phyloP scores from a whole-genome alignment of 768 basidiomycete genomes.

The Mycena polygramma region DNA sequence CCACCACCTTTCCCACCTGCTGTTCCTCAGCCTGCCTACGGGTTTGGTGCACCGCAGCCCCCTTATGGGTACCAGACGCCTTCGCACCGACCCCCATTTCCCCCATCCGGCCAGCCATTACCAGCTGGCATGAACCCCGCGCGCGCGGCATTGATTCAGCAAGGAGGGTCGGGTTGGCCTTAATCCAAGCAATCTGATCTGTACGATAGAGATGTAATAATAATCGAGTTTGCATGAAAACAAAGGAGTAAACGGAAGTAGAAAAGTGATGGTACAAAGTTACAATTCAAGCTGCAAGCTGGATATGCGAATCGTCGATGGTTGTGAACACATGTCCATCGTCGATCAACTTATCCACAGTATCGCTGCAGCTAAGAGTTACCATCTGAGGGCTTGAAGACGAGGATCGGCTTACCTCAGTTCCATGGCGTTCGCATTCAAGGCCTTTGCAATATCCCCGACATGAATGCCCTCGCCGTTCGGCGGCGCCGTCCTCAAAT shows the following conservation, averaged over 20 bases:
- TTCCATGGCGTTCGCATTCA: constrained; percentile 68
- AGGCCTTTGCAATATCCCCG: constrained; percentile 73
- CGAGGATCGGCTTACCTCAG: constrained; percentile 67
- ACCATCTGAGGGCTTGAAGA: background rate
- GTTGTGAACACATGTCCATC: constrained; percentile 86
- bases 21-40: constrained; percentile 43
- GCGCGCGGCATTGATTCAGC: constrained; percentile 76
- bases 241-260: constrained; percentile 5
- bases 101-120: constrained; percentile 55
- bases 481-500: constrained; percentile 54
- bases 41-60: constrained; percentile 42
- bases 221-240: constrained; percentile 23
- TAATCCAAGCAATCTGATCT: constrained; percentile 21
- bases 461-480: constrained; percentile 81
- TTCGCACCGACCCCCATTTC: constrained; percentile 57
- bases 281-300: constrained; percentile 57
- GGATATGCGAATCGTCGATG: constrained; percentile 85
- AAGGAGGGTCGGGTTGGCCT: constrained; percentile 52
- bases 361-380: constrained; percentile 60
- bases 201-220: constrained; percentile 32
- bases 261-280: constrained; percentile 2
- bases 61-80: constrained; percentile 67
- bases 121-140: constrained; percentile 77
- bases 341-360: constrained; percentile 83
- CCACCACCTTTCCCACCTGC: constrained; percentile 59